These are phyloP conservation scores for Schwanniomyces etchellsii DNA, from an alignment of 1,139 yeast species.

Conservation along the genomic window DNA sequence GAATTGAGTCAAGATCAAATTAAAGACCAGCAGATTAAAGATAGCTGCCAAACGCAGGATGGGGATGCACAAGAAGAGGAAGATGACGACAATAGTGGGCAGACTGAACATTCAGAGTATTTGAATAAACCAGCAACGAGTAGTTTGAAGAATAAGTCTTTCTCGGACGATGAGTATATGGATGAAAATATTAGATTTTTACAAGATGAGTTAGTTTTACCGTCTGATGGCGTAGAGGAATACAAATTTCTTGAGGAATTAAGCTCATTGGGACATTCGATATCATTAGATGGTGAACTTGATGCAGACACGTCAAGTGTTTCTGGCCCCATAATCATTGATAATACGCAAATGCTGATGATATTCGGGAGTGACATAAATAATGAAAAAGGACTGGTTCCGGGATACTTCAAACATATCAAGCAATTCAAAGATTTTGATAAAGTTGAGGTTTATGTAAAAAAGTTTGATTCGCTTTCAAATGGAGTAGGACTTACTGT, in stretches of 20 bases:
- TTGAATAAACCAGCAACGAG: not conserved
- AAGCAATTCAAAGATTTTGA: constrained; percentile 35
- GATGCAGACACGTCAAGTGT: not conserved
- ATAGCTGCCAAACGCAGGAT: constrained; percentile 12
- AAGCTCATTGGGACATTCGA: not conserved
- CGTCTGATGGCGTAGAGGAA: constrained; percentile 12
- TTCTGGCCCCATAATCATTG: constrained; percentile 12
- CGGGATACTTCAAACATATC: constrained; percentile 34
- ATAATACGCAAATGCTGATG: constrained; percentile 24
- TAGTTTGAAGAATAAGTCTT: constrained; percentile 3
- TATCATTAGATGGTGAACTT: not conserved
- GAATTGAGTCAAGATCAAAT: constrained; percentile 40
- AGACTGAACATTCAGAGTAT: not conserved
- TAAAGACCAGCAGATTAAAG: constrained; percentile 34
- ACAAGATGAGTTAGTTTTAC: constrained; percentile 28
- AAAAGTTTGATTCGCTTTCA: constrained; percentile 19
- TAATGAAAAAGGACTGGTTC: constrained; percentile 24
- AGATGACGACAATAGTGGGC: constrained; percentile 2
- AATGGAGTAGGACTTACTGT: not conserved
- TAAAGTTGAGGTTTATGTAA: constrained; percentile 26
- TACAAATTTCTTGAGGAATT: not conserved
- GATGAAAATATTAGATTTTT: constrained; percentile 32
- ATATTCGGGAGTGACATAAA: constrained; percentile 20
- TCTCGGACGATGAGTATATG: constrained; percentile 21
- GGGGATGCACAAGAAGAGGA: constrained; percentile 9